These are phyloP conservation scores for Panicum miliaceum DNA, from an alignment of 176 grass and related monocot species.

Conservation along the genomic window DNA sequence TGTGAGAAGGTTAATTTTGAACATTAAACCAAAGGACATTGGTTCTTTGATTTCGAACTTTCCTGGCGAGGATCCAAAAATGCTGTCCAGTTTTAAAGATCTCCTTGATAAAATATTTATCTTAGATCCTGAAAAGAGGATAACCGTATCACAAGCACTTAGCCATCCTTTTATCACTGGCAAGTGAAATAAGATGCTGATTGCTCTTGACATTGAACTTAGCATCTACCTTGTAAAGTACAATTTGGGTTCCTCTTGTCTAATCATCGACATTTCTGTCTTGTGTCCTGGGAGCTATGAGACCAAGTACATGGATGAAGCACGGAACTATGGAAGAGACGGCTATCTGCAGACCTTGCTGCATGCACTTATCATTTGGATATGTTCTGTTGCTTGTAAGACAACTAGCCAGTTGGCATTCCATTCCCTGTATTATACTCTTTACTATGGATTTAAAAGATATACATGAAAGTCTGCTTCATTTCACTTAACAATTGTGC, in stretches of 20 bases:
- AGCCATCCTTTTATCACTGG: conserved; percentile 99
- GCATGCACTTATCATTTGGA: conserved; percentile 85
- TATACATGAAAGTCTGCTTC: conserved; percentile 54
- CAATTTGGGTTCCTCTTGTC: conserved; percentile 60
- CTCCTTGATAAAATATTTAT: conserved; percentile 98
- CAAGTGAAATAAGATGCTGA: conserved; percentile 96
- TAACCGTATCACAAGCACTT: conserved; percentile 95
- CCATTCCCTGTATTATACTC: conserved; percentile 71
- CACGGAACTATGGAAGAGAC: conserved; percentile 70
- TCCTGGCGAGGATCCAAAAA: conserved; percentile 90
- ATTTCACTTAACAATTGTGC: conserved; percentile 31
- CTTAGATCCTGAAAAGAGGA: conserved; percentile 99
- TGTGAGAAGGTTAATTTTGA: conserved; percentile 81
- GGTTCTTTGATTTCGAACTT: conserved; percentile 76
- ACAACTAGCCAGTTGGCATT: conserved; percentile 90
- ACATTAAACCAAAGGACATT: conserved; percentile 94
- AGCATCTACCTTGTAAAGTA: conserved; percentile 64
- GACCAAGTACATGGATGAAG: conserved; percentile 59
- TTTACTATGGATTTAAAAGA: conserved; percentile 60
- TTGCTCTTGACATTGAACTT: conserved; percentile 84
- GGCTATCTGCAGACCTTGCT: conserved; percentile 69
- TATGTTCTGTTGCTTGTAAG: conserved; percentile 99
- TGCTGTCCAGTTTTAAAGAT: conserved; percentile 96
- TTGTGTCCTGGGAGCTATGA: conserved; percentile 79
- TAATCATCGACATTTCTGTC: conserved; percentile 90